These are phyloP conservation scores for Phytopythium litorale DNA, from an alignment of 352 stramenopile genomes.

Conservation along the genomic window DNA sequence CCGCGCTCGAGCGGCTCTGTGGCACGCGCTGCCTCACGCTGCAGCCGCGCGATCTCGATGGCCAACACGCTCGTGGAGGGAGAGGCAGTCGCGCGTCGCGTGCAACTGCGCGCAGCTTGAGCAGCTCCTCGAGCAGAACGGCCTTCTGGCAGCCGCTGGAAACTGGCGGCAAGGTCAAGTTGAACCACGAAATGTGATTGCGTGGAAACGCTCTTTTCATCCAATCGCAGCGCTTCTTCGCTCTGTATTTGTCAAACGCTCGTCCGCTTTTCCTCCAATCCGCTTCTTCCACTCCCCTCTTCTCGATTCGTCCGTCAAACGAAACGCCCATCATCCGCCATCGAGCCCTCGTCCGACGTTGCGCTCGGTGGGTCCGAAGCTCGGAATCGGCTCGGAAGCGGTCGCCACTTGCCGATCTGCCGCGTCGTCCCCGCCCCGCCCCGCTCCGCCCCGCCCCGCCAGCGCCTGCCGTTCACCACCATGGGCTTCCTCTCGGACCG, in stretches of 20 bases:
- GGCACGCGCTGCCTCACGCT: too few relatives aligned
- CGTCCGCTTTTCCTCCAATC: background rate
- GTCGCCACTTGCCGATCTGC: constrained; percentile 4
- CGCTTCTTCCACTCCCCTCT: background rate
- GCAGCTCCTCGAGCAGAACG: background rate
- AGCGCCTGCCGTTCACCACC: background rate
- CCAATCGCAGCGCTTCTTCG: background rate
- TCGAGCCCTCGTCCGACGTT: too few relatives aligned
- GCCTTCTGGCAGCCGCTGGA: too few relatives aligned
- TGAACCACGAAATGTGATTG: constrained; percentile 1
- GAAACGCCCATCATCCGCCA: too few relatives aligned
- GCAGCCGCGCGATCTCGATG: too few relatives aligned
- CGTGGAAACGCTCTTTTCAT: background rate
- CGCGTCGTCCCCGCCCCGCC: background rate
- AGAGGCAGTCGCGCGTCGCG: too few relatives aligned
- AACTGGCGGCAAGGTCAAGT: constrained; percentile 2
- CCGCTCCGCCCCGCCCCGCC: background rate
- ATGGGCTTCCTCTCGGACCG: constrained; percentile 45
- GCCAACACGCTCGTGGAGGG: too few relatives aligned
- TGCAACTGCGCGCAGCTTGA: too few relatives aligned
- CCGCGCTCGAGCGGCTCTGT: too few relatives aligned
- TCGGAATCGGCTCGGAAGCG: too few relatives aligned
- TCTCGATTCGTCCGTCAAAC: background rate
- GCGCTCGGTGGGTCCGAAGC: too few relatives aligned
- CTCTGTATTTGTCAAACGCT: background rate